phyloP scores from a whole-genome alignment of 192 early-diverging fungal species.

The Pilobolus umbonatus region DNA sequence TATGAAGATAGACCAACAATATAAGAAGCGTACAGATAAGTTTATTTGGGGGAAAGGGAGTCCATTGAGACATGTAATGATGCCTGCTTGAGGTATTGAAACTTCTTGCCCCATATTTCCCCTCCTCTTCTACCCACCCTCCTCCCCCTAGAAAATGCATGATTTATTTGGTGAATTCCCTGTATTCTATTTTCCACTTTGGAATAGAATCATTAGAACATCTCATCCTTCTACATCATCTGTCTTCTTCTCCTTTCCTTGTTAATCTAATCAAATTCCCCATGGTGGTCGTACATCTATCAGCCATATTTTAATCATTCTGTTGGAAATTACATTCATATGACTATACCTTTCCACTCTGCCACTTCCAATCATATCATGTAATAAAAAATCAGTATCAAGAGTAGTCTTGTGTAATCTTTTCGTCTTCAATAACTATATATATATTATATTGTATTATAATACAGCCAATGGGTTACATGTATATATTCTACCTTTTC shows the following conservation, averaged over 20 bases:
- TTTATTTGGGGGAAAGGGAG: slow-evolving; percentile 8
- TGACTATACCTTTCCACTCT: slow-evolving; percentile 38
- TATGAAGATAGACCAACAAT: not conserved
- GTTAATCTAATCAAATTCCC: slow-evolving; percentile 43
- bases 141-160: not conserved
- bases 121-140: no score
- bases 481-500: slow-evolving; percentile 23
- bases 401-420: slow-evolving; percentile 33
- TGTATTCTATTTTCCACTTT: not conserved
- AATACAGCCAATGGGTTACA: not conserved
- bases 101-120: no score
- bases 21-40: not conserved
- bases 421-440: slow-evolving; percentile 34
- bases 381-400: slow-evolving; percentile 39
- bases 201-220: no score
- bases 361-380: slow-evolving; percentile 47
- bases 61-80: not conserved
- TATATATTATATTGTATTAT: not conserved
- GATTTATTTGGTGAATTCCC: not conserved
- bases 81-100: no score
- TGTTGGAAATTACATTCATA: not conserved
- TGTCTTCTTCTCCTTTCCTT: slow-evolving; percentile 36
- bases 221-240: slow-evolving; percentile 27
- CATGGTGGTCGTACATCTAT: slow-evolving; percentile 31
- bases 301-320: not conserved